Evolutionary conservation across 2,329 filamentous ascomycete species (phyloP), one percentile per base, ranked within the genome.

Genomic region (Aspergillus transmontanensis): DNA sequence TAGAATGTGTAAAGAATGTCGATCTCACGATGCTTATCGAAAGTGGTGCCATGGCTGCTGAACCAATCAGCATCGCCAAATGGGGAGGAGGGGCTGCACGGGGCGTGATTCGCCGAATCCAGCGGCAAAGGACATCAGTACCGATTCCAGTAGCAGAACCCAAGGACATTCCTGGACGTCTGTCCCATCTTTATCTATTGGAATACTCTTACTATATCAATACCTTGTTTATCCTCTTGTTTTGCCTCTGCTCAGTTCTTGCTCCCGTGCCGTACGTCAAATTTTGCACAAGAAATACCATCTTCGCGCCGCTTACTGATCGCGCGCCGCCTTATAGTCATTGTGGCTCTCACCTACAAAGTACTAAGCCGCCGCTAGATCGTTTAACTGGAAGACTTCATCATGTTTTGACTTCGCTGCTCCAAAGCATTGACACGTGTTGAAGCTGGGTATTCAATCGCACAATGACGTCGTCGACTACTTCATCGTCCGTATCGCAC

Each of bases 391-490:
- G 34, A 28, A 60, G 46, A 16, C 23, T 30, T 59, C 59, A 61
- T 23, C 19, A 61, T 64, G 62, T 43, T 58, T 41, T 61, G 55
- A 64, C 26, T 34, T 28, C 46, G 23, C 30, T 21, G 21, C n/a
- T 43, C 50, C 26, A 23, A 53, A 39, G 32, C 36, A 26, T 26
- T 64, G 58, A 55, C 32, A 61, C 57, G 60, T 64, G 36, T 58
- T 39, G 36, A 14, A 59, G 53, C 46, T 34, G 19, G 16, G 19
- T n/a, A 55, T 57, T 55, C 32, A 56, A 60, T 64, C 58, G 43
- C 66, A 69, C 65, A 26, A 69, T 68, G 69, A 64, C 68, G 58
- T 62, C 68, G 39, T 70, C 68, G n/a, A 68, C 57, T 12, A 61
- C 61, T 39, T 57, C 71, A 16, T 69, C 69, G 6, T 62, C 61